A percentile compares a stretch with the other conserved stretches of the same genome.
These are phyloP conservation scores for Hypocreales sp. DNA, from an alignment of 2,329 filamentous ascomycete species.

Conservation along the genomic window DNA sequence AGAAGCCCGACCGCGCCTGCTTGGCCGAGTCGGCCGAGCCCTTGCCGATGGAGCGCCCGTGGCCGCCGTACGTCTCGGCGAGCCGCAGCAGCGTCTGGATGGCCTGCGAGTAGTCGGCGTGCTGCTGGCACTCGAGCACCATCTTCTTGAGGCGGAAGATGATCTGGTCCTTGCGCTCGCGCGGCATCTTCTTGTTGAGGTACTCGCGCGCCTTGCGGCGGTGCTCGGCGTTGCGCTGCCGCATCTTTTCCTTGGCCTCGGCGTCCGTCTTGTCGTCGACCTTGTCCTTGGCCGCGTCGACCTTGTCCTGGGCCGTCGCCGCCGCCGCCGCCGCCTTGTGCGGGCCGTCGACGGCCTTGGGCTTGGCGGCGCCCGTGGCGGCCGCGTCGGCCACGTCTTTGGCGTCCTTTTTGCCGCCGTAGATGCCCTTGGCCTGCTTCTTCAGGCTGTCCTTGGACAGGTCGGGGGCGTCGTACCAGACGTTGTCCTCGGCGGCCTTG, in stretches of 20 bases:
- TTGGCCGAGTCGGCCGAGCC: constrained; percentile 55
- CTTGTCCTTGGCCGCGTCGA: constrained; percentile 36
- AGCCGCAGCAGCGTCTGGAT: constrained; percentile 73
- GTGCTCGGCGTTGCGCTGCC: constrained; percentile 26
- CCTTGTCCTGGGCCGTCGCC: constrained; percentile 13
- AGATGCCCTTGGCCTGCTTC: constrained; percentile 48
- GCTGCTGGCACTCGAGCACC: constrained; percentile 89
- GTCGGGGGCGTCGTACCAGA: constrained; percentile 80
- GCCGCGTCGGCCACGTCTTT: constrained; percentile 33
- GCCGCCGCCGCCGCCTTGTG: too few relatives aligned
- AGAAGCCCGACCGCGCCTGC: constrained; percentile 53
- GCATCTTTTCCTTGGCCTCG: constrained; percentile 38
- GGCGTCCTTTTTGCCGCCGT: constrained; percentile 44
- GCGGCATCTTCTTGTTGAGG: constrained; percentile 70
- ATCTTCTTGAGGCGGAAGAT: constrained; percentile 94
- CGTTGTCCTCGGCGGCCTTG: constrained; percentile 73
- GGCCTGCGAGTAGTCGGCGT: constrained; percentile 86
- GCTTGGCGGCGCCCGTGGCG: constrained; percentile 26
- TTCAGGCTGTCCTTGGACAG: constrained; percentile 55
- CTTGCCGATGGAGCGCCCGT: constrained; percentile 49
- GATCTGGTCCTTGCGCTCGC: constrained; percentile 83
- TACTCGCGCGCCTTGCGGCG: constrained; percentile 50
- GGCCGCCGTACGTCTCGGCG: constrained; percentile 70
- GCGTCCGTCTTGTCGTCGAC: constrained; percentile 49
- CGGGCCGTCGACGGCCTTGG: constrained; percentile 31